Percentiles rank a stretch among this genome's conserved stretches.
These are phyloP conservation scores for Claviceps quebecensis DNA, from an alignment of 2,329 filamentous ascomycete genomes.

Conservation along the genomic window DNA sequence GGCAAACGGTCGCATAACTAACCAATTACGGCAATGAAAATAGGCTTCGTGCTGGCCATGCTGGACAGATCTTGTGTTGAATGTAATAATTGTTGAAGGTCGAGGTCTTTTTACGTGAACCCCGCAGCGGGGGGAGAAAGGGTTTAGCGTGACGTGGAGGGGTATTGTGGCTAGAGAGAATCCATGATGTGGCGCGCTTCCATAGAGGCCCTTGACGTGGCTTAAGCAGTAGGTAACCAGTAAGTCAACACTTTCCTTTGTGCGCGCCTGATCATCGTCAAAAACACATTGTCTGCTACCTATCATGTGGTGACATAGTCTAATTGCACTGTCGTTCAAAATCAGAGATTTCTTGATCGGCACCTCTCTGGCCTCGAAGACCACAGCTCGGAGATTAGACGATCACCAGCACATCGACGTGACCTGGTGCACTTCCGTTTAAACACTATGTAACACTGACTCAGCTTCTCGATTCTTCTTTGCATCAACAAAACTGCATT, in stretches of 20 bases:
- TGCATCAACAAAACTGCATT: neutral
- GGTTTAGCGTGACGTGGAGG: slow-evolving; percentile 2
- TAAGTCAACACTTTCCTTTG: neutral
- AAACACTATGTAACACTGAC: neutral
- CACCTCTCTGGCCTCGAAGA: neutral
- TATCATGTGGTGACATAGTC: neutral
- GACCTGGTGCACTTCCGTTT: neutral
- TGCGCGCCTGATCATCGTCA: neutral
- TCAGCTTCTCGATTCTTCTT: neutral
- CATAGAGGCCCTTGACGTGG: neutral
- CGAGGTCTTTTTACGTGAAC: slow-evolving; percentile 14
- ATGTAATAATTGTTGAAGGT: slow-evolving; percentile 8
- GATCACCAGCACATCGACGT: neutral
- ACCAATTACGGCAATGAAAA: slow-evolving; percentile 41
- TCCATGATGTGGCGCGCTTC: neutral
- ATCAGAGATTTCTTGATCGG: neutral
- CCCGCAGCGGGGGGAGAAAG: slow-evolving; percentile 22
- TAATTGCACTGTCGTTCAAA: neutral
- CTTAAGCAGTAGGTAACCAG: neutral
- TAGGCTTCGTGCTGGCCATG: slow-evolving; percentile 33
- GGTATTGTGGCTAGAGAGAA: slow-evolving; percentile 4
- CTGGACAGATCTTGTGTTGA: slow-evolving; percentile 7
- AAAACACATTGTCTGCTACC: neutral
- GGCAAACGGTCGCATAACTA: slow-evolving; percentile 5
- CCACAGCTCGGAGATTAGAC: neutral